These are phyloP conservation scores for Diaporthe vaccinii DNA, from an alignment of 2,329 filamentous ascomycete genomes.

Conservation along the genomic window DNA sequence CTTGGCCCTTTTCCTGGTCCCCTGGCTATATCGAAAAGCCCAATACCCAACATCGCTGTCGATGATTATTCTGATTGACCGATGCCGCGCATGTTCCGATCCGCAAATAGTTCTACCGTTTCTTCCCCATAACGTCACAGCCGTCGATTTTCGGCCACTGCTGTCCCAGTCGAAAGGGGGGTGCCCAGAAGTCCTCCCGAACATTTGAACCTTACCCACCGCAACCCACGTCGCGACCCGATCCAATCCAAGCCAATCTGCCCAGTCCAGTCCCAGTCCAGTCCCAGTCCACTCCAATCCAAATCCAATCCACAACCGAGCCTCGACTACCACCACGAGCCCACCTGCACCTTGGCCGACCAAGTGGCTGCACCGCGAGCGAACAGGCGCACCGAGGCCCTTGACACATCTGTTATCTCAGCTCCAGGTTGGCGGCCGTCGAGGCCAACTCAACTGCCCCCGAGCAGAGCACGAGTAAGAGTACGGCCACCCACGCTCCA, in stretches of 20 bases:
- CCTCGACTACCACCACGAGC: slow-evolving; percentile 24
- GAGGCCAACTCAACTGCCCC: slow-evolving; percentile 40
- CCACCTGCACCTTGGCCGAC: slow-evolving; percentile 30
- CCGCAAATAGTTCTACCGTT: slow-evolving; percentile 35
- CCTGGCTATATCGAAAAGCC: slow-evolving; percentile 9
- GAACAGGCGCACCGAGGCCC: slow-evolving; percentile 27
- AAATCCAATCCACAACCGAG: slow-evolving; percentile 28
- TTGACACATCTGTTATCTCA: slow-evolving; percentile 40
- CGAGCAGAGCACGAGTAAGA: slow-evolving; percentile 39
- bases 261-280: slow-evolving; percentile 12
- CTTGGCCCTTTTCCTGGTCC: not conserved
- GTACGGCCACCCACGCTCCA: slow-evolving; percentile 37
- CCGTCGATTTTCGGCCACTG: slow-evolving; percentile 23
- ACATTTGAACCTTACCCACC: slow-evolving; percentile 33
- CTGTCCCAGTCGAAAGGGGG: slow-evolving; percentile 36
- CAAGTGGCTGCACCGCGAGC: slow-evolving; percentile 3
- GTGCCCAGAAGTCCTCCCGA: slow-evolving; percentile 26
- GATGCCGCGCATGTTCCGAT: slow-evolving; percentile 35
- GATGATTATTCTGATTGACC: slow-evolving; percentile 24
- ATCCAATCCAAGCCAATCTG: slow-evolving; percentile 34
- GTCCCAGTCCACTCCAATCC: slow-evolving; percentile 25
- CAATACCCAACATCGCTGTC: slow-evolving; percentile 37
- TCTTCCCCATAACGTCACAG: slow-evolving; percentile 41
- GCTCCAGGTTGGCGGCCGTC: slow-evolving; percentile 42
- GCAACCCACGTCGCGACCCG: slow-evolving; percentile 32